Evolutionary conservation across 495 filamentous ascomycete species (phyloP), one percentile per base, ranked within the genome.

Genomic region (Barbatosphaeria neglecta): DNA sequence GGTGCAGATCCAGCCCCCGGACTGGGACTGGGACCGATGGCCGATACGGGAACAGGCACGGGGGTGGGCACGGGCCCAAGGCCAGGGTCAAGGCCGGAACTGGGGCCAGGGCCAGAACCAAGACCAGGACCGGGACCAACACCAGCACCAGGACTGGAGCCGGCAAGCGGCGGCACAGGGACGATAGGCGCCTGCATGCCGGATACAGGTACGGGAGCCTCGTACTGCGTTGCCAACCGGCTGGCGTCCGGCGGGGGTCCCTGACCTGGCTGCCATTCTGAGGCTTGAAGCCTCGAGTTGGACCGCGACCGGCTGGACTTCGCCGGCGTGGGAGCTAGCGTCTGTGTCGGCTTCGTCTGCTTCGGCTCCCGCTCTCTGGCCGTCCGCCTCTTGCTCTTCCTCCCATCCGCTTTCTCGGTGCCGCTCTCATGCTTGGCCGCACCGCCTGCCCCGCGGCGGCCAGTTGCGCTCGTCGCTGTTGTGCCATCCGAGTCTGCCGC

Each of bases 401-500:
- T 64, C 33, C 62, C 60, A 38, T 74, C 65, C 5, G 76, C 58
- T 56, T 77, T 82, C 51, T 85, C 82, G 6, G 67, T 51, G 28
- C 60, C 59, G 40, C 67, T 65, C 28, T 83, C 80, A 22, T 68
- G 67, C 50, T 75, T 73, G 9, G 43, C 37, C 16, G 53, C 53
- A 37, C 62, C 50, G 41, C 67, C 67, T 1, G 67, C 74, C 22
- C 76, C 69, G 46, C 81, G 75, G 23, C 74, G 68, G 11, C 67
- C 70, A 3, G 68, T 69, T 1, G 70, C 72, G 16, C 64, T 63
- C 20, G 58, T 60, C 7, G 73, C 67, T 6, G 70, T 74, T 42
- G 73, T 72, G 18, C 67, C 54, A 45, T 87, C 83, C 18, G 67
- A 68, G 38, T 80, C 78, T 15, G 66, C 65, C 11, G 67, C 55